A percentile compares a stretch with the other conserved stretches of the same genome.
These are phyloP conservation scores for Hanseniaspora occidentalis DNA, from an alignment of 805 yeast genomes.

Conservation along the genomic window DNA sequence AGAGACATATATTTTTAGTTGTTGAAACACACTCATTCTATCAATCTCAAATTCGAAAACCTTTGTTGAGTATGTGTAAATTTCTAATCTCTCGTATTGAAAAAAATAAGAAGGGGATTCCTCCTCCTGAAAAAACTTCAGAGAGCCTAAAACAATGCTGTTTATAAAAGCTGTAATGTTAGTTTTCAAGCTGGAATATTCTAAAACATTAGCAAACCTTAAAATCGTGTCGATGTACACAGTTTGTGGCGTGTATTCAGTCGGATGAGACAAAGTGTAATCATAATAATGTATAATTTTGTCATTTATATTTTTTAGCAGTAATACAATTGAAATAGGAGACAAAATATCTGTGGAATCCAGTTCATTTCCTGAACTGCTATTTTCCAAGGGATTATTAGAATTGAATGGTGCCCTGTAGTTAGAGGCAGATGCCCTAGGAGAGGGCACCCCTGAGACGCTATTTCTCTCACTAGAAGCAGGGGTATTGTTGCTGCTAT, in stretches of 20 bases:
- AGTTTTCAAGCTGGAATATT: not conserved
- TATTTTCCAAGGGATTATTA: not conserved
- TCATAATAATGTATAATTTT: slow-evolving; percentile 34
- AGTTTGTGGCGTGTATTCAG: slow-evolving; percentile 71
- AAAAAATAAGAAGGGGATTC: not conserved
- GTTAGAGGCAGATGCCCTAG: slow-evolving; percentile 2
- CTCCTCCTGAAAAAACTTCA: too few relatives aligned
- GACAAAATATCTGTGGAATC: not conserved
- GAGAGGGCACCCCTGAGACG: slow-evolving; percentile 2
- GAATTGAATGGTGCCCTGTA: not conserved
- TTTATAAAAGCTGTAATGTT: not conserved
- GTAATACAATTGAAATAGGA: slow-evolving; percentile 29
- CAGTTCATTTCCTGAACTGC: not conserved
- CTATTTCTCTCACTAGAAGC: not conserved
- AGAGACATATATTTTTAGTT: slow-evolving; percentile 50
- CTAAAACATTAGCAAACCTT: slow-evolving; percentile 48
- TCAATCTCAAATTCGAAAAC: slow-evolving; percentile 33
- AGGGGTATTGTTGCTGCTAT: not conserved
- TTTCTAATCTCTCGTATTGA: slow-evolving; percentile 23
- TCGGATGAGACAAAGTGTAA: slow-evolving; percentile 41
- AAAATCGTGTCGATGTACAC: slow-evolving; percentile 64
- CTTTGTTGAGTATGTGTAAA: slow-evolving; percentile 36
- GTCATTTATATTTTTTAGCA: slow-evolving; percentile 27
- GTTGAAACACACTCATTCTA: slow-evolving; percentile 37
- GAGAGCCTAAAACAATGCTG: not conserved